phyloP scores from a whole-genome alignment of 441 rosid genomes.

The Aleurites moluccanus region DNA sequence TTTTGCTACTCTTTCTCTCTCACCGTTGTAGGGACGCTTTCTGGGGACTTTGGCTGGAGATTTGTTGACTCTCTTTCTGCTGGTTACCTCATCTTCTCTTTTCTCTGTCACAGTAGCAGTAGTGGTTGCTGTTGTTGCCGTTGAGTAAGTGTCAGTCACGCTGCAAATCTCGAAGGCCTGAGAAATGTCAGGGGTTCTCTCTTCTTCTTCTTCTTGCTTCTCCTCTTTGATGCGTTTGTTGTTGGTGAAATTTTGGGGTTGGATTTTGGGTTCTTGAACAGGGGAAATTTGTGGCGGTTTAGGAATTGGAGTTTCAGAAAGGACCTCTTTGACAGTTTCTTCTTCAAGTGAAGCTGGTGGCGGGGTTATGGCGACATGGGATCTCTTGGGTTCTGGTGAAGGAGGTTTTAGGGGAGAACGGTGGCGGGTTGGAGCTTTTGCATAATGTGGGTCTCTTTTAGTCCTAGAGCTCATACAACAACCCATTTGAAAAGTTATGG shows the following conservation, averaged over 20 bases:
- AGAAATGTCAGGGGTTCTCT: conserved; percentile 41
- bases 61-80: conserved; percentile 44
- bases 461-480: conserved; percentile 44
- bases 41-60: conserved; percentile 48
- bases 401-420: conserved; percentile 23
- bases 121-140: conserved; percentile 45
- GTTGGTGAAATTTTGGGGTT: conserved; percentile 16
- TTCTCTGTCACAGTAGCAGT: conserved; percentile 50
- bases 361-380: conserved; percentile 21
- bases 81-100: conserved; percentile 63
- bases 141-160: conserved; percentile 40
- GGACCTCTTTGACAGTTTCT: conserved; percentile 81
- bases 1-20: conserved; percentile 31
- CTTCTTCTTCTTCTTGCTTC: conserved; percentile 16
- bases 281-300: conserved; percentile 16
- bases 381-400: conserved; percentile 1
- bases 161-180: conserved; percentile 57
- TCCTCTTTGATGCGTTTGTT: conserved; percentile 3
- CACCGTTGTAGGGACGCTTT: conserved; percentile 43
- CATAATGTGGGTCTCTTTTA: conserved; percentile 1
- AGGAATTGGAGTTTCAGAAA: conserved; percentile 48
- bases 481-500: conserved; percentile 40
- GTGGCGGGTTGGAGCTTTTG: conserved; percentile 14
- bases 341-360: conserved; percentile 48
- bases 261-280: conserved; percentile 1